Conservation (phyloP, 2,329 filamentous ascomycete species). For the Tolypocladium endophyticum region DNA sequence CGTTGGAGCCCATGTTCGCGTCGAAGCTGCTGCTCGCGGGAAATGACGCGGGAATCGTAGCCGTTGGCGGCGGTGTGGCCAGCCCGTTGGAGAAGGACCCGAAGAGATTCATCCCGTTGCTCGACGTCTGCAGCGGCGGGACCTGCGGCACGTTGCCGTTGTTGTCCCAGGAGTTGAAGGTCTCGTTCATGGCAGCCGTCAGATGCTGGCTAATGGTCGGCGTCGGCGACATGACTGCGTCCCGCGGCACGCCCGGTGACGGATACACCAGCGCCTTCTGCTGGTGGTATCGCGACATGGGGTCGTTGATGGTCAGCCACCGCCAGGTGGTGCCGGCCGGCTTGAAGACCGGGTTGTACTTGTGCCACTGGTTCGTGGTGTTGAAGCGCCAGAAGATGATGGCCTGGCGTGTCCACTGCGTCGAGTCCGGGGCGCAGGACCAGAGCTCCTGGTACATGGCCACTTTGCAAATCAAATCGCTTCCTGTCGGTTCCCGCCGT, state of each 20-base stretch:
- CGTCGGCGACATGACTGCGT: conserved; percentile 43
- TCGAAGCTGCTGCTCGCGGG: conserved; percentile 33
- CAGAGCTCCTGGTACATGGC: conserved; percentile 60
- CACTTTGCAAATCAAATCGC: conserved; percentile 48
- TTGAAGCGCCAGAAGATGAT: conserved; percentile 56
- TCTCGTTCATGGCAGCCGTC: conserved; percentile 46
- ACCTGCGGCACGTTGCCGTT: conserved; percentile 17
- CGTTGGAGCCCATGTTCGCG: conserved; percentile 17
- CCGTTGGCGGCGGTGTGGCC: conserved; percentile 46
- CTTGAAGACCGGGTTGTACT: conserved; percentile 36
- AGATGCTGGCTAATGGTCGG: conserved; percentile 40
- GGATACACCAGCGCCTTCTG: conserved; percentile 31
- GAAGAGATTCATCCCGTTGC: conserved; percentile 28
- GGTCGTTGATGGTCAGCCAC: conserved; percentile 51
- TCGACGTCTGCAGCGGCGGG: conserved; percentile 20
- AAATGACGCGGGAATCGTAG: conserved; percentile 37
- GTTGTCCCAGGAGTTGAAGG: conserved; percentile 39
- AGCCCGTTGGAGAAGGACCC: conserved; percentile 43
- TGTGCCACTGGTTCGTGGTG: conserved; percentile 40
- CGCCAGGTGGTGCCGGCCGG: conserved; percentile 48
- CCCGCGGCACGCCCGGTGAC: conserved; percentile 20
- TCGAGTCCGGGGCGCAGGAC: conserved; percentile 37
- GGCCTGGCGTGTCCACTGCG: conserved; percentile 44
- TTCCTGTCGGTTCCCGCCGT: conserved; percentile 32
- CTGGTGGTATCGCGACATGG: conserved; percentile 48